phyloP scores from a whole-genome alignment of 176 grass and related monocot species.

The Eremochloa ophiuroides region DNA sequence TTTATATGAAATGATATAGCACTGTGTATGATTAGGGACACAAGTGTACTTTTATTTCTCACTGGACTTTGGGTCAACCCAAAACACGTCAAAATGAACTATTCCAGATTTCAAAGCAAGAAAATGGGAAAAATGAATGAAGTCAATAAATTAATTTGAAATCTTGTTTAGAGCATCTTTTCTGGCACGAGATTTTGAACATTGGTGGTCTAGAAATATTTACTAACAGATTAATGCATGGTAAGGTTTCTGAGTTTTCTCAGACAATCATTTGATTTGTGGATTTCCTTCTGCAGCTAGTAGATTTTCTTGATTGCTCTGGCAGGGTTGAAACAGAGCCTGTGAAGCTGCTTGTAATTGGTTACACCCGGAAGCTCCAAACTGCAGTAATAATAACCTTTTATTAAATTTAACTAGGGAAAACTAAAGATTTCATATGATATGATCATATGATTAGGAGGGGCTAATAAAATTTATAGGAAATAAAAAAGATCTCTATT shows the following conservation, averaged over 20 bases:
- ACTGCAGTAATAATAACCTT: slow-evolving; percentile 45
- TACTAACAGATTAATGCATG: background rate
- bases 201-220: background rate
- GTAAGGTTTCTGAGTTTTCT: background rate
- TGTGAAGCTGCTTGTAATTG: slow-evolving; percentile 56
- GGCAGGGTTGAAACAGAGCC: slow-evolving; percentile 16
- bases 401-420: background rate
- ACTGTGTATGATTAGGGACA: background rate
- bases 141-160: no score
- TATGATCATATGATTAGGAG: no score
- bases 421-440: no score
- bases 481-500: no score
- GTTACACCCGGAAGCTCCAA: slow-evolving; percentile 63
- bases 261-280: background rate
- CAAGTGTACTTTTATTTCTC: background rate
- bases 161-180: no score
- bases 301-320: slow-evolving; percentile 44
- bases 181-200: background rate
- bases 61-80: background rate
- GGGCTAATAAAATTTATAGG: no score
- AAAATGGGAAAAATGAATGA: background rate
- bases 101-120: background rate
- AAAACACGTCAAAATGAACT: background rate
- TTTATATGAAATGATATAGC: background rate
- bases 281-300: slow-evolving; percentile 38